Evolutionary conservation across 352 stramenopile genomes (phyloP).

Genomic region (Phytophthora brassicae): DNA sequence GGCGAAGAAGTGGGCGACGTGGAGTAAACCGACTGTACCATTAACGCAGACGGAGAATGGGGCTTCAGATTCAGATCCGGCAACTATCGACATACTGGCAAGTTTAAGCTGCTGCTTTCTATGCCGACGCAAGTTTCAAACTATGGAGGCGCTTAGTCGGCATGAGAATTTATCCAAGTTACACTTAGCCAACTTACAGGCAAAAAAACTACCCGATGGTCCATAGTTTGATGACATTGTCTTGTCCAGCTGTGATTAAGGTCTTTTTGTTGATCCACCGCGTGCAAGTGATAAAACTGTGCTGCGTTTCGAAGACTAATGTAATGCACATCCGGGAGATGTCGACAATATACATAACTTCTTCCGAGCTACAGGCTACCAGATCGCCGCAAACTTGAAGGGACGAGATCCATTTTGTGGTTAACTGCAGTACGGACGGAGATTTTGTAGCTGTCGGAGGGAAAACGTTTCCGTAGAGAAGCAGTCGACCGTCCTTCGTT

Average conservation of each 20-base stretch:
- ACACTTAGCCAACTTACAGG: constrained; percentile 46
- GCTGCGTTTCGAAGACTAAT: constrained; percentile 44
- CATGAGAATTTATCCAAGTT: constrained; percentile 63
- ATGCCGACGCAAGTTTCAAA: constrained; percentile 74
- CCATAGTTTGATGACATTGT: constrained; percentile 79
- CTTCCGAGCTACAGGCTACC: constrained; percentile 60
- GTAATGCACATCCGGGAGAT: constrained; percentile 38
- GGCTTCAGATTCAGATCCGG: neutral
- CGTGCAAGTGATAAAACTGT: constrained; percentile 69
- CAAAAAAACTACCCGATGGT: constrained; percentile 30
- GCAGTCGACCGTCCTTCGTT: constrained; percentile 62
- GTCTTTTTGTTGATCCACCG: constrained; percentile 47
- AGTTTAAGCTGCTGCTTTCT: constrained; percentile 55
- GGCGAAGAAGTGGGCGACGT: constrained; percentile 40
- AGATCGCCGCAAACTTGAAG: constrained; percentile 45
- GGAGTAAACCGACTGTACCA: constrained; percentile 28
- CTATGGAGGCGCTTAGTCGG: constrained; percentile 35
- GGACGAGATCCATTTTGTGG: constrained; percentile 63
- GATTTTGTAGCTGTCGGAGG: constrained; percentile 2
- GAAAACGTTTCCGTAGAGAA: constrained; percentile 42
- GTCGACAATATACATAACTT: constrained; percentile 62
- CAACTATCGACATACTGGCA: neutral
- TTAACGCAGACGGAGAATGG: neutral
- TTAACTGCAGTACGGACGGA: constrained; percentile 43
- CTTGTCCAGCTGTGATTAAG: constrained; percentile 57